Base-by-base conservation (phyloP, 495 filamentous ascomycete genomes). In the Penicillium chermesinum region DNA sequence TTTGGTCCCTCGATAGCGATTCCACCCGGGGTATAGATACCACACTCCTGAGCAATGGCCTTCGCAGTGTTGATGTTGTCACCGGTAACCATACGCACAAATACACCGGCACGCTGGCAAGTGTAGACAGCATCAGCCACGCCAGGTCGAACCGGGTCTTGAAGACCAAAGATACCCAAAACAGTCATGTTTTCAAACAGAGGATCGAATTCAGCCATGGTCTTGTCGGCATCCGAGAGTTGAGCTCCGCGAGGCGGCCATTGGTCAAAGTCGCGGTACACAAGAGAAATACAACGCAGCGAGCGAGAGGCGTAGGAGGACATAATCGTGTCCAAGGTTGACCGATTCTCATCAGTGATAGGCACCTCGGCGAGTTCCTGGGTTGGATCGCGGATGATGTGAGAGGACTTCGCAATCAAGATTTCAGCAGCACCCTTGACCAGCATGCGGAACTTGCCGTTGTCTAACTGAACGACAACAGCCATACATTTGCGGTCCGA, bases 381-480 rank as follows among this genome's bases (percentile, higher is more conserved):
- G 7, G 81, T 86, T 18, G 89, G 86, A 57, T 94, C 82, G 1
- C 71, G 69, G n/a, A 94, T 67, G 39, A 89, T 83, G 22, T 75
- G 75, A 1, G 83, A 79, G 53, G 87, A 89, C 56, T 85, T 84
- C 18, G 67, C 70, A 18, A 93, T 73, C 55, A 96, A 67, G 47
- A 95, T 90, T 56, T 95, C 89, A 0, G 89, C 90, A n/a, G 89
- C 89, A 34, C 89, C 89, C 66, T 95, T 95, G 59, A 95, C 81
- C 49, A 83, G 78, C 58, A 95, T 80, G 14, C 89, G 77, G 53
- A 79, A 86, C 49, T 73, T 77, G 38, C 83, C 84, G 47, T 85
- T 80, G 10, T 73, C 64, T 17, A 87, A 64, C 55, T 82, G 80
- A 12, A 84, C 61, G n/a, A 91, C 85, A 14, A 83, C 74, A 3